Base-by-base conservation (phyloP, 257 asterid genomes). In the Lavandula angustifolia region DNA sequence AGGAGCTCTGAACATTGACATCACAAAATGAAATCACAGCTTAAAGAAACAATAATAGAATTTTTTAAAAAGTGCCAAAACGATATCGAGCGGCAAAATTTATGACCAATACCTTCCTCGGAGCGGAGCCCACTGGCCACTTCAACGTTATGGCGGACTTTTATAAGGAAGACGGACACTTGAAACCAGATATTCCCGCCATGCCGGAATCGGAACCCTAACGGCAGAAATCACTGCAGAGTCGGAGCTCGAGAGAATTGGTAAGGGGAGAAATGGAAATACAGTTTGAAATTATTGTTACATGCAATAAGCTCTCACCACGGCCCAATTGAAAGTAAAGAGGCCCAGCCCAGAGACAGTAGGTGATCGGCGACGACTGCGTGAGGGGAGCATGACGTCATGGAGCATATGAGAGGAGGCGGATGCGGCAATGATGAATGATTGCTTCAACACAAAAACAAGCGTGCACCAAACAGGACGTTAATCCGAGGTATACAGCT, bases 61-160 rank as follows among this genome's bases (percentile, higher is more conserved):
- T 27, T n/a, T n/a, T n/a, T n/a, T 0, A 16, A 35, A 53, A 38
- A 9, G 3, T 22, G 7, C 54, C 38, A n/a, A 12, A 31, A 10
- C 16, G 48, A 16, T 4, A 53, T 33, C n/a, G 12, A 38, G 56
- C 3, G 10, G 54, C 60, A 27, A 33, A 60, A 64, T 10, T 17
- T 52, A 18, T 62, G 49, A 60, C 99, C 99, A 58, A 87, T 73
- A 94, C 97, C 76, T 66, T 87, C 92, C 99, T 90, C 61, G 97
- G 99, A 72, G 56, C 62, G 44, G 97, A 97, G 48, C 90, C 99
- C 35, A 90, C 96, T 81, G 48, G 87, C 99, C 35, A 90, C 96
- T 81, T 94, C 97, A 71, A 94, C 83, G 79, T 76, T 90, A 84
- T 82, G 79, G 66, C 97, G 96, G 9, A 94, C 94, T 80, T 94